Evolutionary conservation across 2,329 filamentous ascomycete species (phyloP), one percentile per base, ranked within the genome.

Genomic region (Scopulariopsis brevicaulis): DNA sequence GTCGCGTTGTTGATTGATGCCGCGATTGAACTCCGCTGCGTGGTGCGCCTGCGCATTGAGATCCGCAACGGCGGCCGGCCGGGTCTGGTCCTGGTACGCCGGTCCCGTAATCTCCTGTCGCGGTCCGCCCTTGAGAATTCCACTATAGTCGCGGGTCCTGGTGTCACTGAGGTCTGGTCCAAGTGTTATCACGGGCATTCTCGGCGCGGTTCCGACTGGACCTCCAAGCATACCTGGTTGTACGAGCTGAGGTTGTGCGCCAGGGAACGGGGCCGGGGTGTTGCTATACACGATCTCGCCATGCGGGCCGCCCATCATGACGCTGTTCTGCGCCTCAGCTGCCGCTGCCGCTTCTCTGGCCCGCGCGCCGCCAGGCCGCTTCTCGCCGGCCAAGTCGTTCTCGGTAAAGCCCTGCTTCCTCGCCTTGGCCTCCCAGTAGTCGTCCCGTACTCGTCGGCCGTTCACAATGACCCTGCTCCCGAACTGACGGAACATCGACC

Each of bases 401-500:
- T 99, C 94, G 1, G 94, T 99, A 69, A 99, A 99, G 12, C 94
- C 94, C 72, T 99, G 94, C 73, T 97, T 99, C 54, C 89, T 82
- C 8, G 94, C 94, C 73, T 97, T 97, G 67, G 87, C 89, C 72
- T 97, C 94, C 94, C 94, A 99, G 73, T 99, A 99, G 70, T 99
- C 94, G 72, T 99, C 94, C 55, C 94, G 86, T 50, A 99, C 94
- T 59, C 94, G 81, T 62, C 93, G 83, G 37, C 94, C 94, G 66
- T 92, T 89, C 40, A 89, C 84, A 62, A 99, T 94, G 56, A 99
- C 87, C 62, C 94, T 83, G 71, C 92, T 96, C 54, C 94, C 94
- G 71, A 99, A 99, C 70, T 99, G 94, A 51, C 94, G 86, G 72
- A 97, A 99, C 94, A 99, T 99, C 65, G 93, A 97, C 63, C 90